A percentile compares a stretch with the other conserved stretches of the same genome.
Evolutionary conservation across 208 protist genomes (phyloP).

Genomic region (Perkinsela sp.): DNA sequence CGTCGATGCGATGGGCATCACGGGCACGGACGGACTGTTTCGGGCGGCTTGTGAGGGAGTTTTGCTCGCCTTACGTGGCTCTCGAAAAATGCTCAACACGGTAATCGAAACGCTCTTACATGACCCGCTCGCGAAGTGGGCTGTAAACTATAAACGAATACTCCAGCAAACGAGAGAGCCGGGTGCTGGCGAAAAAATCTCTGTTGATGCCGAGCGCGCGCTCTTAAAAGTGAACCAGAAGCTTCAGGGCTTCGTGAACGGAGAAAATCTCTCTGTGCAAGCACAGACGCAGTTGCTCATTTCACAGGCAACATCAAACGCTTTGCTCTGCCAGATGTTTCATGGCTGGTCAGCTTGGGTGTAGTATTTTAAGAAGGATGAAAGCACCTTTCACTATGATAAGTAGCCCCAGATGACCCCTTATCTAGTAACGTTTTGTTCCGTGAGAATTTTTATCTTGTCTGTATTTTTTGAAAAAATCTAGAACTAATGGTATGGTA

Average conservation of each 20-base stretch:
- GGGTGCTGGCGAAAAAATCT: conserved; percentile 5
- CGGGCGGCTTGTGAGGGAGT: conserved; percentile 39
- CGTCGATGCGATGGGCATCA: conserved; percentile 75
- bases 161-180: conserved; percentile 8
- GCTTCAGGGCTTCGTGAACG: conserved; percentile 32
- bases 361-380: conserved; percentile 5
- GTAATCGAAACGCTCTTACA: conserved; percentile 74
- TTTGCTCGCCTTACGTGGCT: conserved; percentile 38
- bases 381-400: no score
- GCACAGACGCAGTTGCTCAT: conserved; percentile 32
- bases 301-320: conserved; percentile 4
- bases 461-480: no score
- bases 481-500: no score
- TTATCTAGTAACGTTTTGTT: no score
- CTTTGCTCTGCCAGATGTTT: conserved; percentile 14
- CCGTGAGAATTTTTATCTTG: no score
- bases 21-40: conserved; percentile 67
- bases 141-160: conserved; percentile 6
- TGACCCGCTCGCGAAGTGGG: conserved; percentile 80
- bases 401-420: no score
- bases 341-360: conserved; percentile 52
- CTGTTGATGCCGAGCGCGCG: conserved; percentile 27
- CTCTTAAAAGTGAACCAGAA: conserved; percentile 49
- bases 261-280: conserved; percentile 19
- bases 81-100: conserved; percentile 33